These are phyloP conservation scores for Zygosaccharomyces lentus DNA, from an alignment of 805 yeast species.

Conservation along the genomic window DNA sequence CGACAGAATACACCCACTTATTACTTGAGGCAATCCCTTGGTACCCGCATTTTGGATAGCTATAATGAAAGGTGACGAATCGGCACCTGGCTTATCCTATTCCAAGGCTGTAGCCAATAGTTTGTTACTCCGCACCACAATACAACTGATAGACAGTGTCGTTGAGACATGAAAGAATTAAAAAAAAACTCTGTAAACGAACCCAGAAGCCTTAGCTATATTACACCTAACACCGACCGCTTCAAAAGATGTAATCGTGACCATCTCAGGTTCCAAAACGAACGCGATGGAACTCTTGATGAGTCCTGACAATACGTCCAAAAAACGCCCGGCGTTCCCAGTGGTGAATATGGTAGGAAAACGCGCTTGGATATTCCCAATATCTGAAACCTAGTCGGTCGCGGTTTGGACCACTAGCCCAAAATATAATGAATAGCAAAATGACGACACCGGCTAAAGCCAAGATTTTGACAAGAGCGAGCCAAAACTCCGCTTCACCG, in stretches of 20 bases:
- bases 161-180: slow-evolving; percentile 57
- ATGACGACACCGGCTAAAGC: slow-evolving; percentile 44
- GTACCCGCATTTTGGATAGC: slow-evolving; percentile 63
- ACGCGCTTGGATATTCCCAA: slow-evolving; percentile 61
- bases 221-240: slow-evolving; percentile 54
- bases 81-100: slow-evolving; percentile 51
- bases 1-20: slow-evolving; percentile 57
- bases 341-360: slow-evolving; percentile 44
- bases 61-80: slow-evolving; percentile 65
- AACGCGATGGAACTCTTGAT: slow-evolving; percentile 64
- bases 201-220: slow-evolving; percentile 60
- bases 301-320: slow-evolving; percentile 61
- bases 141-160: slow-evolving; percentile 53
- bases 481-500: slow-evolving; percentile 39
- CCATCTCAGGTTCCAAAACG: slow-evolving; percentile 59
- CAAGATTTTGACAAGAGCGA: slow-evolving; percentile 44
- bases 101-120: slow-evolving; percentile 44
- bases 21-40: slow-evolving; percentile 53
- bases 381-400: slow-evolving; percentile 63
- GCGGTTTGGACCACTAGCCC: slow-evolving; percentile 47
- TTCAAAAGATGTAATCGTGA: slow-evolving; percentile 56
- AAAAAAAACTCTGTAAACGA: slow-evolving; percentile 57
- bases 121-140: slow-evolving; percentile 51
- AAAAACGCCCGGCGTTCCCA: slow-evolving; percentile 59
- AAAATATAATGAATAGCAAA: slow-evolving; percentile 44